phyloP scores from a whole-genome alignment of 768 basidiomycete genomes.

The Leucosporidium yakuticum region DNA sequence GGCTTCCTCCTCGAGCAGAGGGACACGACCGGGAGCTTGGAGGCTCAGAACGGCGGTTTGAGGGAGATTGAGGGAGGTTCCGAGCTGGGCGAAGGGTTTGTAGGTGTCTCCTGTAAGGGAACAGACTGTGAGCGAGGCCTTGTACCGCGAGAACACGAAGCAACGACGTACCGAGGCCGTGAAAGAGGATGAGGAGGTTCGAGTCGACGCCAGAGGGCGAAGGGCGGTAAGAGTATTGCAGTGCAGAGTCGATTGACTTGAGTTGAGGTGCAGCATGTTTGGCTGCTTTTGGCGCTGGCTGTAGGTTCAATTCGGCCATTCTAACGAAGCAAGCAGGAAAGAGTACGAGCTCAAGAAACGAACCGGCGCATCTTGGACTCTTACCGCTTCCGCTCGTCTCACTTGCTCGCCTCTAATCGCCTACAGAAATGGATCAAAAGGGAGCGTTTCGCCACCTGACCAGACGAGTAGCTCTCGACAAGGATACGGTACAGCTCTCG shows the following conservation, averaged over 20 bases:
- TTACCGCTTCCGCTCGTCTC: too few species aligned
- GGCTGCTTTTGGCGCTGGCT: too few species aligned
- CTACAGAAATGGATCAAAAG: not conserved
- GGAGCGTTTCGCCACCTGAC: not conserved
- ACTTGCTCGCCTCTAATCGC: not conserved
- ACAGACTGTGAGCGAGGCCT: too few species aligned
- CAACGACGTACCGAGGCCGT: conserved; percentile 62
- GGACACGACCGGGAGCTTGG: conserved; percentile 67
- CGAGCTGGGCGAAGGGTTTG: conserved; percentile 67
- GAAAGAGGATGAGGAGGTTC: conserved; percentile 74
- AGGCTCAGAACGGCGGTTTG: conserved; percentile 80
- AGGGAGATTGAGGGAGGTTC: conserved; percentile 67
- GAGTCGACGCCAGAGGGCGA: conserved; percentile 80
- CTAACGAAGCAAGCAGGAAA: too few species aligned
- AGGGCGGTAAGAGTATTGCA: conserved; percentile 41
- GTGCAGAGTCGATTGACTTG: too few species aligned
- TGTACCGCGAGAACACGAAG: too few species aligned
- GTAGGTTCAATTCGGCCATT: too few species aligned
- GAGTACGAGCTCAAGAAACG: too few species aligned
- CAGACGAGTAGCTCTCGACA: conserved; percentile 1
- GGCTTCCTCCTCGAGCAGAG: conserved; percentile 51
- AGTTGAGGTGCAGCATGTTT: too few species aligned
- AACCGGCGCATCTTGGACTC: too few species aligned
- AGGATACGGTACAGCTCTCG: not conserved
- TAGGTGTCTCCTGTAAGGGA: conserved; percentile 67